Conservation (phyloP, 371 early-diverging fungal genomes). For the Actinomortierella wolfii region DNA sequence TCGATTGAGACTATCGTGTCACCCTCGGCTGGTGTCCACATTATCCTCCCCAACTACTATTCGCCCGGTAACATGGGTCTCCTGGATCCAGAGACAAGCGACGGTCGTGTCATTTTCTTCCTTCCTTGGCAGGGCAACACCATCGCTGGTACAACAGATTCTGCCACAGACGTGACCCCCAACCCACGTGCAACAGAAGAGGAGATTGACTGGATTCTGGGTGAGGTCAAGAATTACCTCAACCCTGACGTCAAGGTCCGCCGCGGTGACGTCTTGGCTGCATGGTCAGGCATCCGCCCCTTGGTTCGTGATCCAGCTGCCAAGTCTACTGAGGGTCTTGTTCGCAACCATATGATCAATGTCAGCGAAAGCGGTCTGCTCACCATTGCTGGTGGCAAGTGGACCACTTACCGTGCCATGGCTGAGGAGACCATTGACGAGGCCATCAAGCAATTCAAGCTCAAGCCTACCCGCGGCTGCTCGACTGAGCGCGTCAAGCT, state of each 20-base stretch:
- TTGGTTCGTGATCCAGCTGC: constrained; percentile 96
- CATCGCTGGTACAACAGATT: constrained; percentile 99
- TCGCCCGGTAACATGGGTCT: constrained; percentile 97
- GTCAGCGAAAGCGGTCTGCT: constrained; percentile 85
- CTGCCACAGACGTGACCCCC: constrained; percentile 77
- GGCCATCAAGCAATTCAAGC: constrained; percentile 67
- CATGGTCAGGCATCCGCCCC: constrained; percentile 99
- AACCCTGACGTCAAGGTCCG: constrained; percentile 89
- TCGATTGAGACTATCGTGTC: constrained; percentile 84
- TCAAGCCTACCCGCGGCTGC: constrained; percentile 64
- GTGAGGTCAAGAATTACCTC: constrained; percentile 93
- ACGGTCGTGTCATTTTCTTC: constrained; percentile 99
- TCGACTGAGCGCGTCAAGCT: constrained; percentile 79
- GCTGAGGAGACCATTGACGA: constrained; percentile 96
- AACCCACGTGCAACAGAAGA: constrained; percentile 91
- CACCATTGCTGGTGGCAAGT: constrained; percentile 99
- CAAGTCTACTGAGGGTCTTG: constrained; percentile 90
- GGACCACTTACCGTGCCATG: constrained; percentile 99
- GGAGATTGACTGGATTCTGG: constrained; percentile 96
- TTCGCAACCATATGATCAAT: constrained; percentile 97
- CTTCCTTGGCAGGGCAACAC: constrained; percentile 98
- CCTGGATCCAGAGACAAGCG: constrained; percentile 96
- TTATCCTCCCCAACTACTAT: constrained; percentile 95
- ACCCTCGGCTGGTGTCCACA: constrained; percentile 97
- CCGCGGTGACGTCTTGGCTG: constrained; percentile 94